Evolutionary conservation across 495 filamentous ascomycete genomes (phyloP).

Genomic region (Xylaria longipes): DNA sequence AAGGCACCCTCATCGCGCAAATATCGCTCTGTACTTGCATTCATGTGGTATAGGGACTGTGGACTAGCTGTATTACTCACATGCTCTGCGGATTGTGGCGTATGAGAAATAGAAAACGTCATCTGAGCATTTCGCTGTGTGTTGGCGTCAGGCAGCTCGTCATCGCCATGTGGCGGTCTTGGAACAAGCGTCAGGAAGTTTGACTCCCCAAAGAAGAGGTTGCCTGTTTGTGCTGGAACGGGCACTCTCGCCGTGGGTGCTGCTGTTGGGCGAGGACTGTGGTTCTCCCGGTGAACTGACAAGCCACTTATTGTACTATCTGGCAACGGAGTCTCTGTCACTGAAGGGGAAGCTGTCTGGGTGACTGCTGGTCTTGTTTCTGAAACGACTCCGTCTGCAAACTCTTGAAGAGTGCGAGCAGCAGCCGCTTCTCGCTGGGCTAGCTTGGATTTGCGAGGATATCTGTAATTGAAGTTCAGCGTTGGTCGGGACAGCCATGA

Average conservation of each 20-base stretch:
- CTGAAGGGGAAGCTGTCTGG: background rate
- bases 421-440: background rate
- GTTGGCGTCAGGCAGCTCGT: background rate
- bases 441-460: background rate
- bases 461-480: background rate
- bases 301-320: background rate
- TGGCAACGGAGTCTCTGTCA: background rate
- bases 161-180: background rate
- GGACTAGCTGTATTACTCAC: background rate
- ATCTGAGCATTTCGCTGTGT: background rate
- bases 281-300: background rate
- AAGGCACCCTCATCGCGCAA: background rate
- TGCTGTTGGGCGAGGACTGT: background rate
- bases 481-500: background rate
- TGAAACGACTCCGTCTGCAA: background rate
- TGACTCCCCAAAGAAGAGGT: background rate
- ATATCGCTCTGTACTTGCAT: background rate
- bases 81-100: background rate
- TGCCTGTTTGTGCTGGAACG: background rate
- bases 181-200: slow-evolving; percentile 5
- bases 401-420: background rate
- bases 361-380: background rate
- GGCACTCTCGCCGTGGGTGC: background rate
- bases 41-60: background rate
- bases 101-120: background rate